Conservation (phyloP, 139 green algal species). For the Tetraselmis striata region DNA sequence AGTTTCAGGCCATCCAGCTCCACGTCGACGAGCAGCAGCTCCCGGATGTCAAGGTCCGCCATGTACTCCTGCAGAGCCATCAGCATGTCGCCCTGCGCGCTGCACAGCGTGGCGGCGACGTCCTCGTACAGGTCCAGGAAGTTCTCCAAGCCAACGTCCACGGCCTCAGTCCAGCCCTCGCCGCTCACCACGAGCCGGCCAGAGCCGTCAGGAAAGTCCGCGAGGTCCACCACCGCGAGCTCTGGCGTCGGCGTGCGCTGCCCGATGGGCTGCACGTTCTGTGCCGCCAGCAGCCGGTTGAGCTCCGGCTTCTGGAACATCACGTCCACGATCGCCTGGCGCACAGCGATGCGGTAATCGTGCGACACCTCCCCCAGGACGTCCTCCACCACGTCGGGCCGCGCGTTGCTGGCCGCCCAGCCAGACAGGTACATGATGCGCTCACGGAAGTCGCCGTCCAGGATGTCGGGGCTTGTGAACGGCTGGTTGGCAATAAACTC, state of each 20-base stretch:
- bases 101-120: neutral
- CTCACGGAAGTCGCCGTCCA: conserved; percentile 37
- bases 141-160: neutral
- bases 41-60: conserved; percentile 6
- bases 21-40: conserved; percentile 27
- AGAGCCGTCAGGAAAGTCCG: conserved; percentile 5
- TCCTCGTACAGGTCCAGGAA: conserved; percentile 3
- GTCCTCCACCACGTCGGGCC: conserved; percentile 17
- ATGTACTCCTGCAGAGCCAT: neutral
- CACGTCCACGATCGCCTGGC: conserved; percentile 48
- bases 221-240: conserved; percentile 33
- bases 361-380: conserved; percentile 13
- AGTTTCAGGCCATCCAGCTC: conserved; percentile 31
- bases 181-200: conserved; percentile 19
- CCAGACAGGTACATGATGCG: conserved; percentile 28
- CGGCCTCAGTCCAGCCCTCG: neutral
- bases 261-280: conserved; percentile 38
- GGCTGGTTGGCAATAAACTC: conserved; percentile 43
- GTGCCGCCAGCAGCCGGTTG: conserved; percentile 30
- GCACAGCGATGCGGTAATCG: conserved; percentile 55
- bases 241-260: conserved; percentile 24
- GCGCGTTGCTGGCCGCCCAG: conserved; percentile 7
- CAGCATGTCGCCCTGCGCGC: neutral
- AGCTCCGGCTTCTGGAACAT: conserved; percentile 36
- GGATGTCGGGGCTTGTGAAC: conserved; percentile 46